Evolutionary conservation across 371 early-diverging fungal species (phyloP), one percentile per base, ranked within the genome.

Genomic region (Zopfochytrium polystomum): DNA sequence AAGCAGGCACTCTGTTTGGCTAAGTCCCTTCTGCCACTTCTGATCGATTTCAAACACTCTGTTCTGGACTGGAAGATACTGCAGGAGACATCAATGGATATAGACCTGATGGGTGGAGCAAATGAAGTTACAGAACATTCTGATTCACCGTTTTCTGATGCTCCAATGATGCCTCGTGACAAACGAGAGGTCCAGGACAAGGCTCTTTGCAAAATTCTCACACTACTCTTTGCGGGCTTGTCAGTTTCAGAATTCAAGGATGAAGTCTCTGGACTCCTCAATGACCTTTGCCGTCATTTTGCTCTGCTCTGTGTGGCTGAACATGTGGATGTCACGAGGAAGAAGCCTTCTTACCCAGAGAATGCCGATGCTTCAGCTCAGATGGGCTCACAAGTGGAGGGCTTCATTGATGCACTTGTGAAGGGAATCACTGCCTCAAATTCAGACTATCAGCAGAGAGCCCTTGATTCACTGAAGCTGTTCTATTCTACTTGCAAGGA

Each of bases 381-480:
- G n/a, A n/a, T n/a, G n/a, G n/a, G n/a, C n/a, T 67, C 69, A n/a
- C 26, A 51, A 1, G 56, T 74, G 27, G 73, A 72, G 38, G 77
- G 74, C 15, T 80, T 93, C 49, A 83, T 93, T 1, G 89, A 90
- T 27, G 89, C 91, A 0, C 74, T 95, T 27, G 88, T 93, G 3
- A 82, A 88, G 29, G 80, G 84, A 18, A 86, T 92, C 58, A 80
- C 92, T 0, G 86, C 88, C 3, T 89, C 88, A 55, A 78, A 84
- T 49, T 31, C 60, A 1, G 77, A 80, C 6, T 65, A 87, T 23
- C 77, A 89, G n/a, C 73, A 83, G 50, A 67, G 89, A 11, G 90
- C 87, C 6, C 86, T 86, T 67, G 77, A 80, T n/a, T 75, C 86
- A 0, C 59, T 91, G 6, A 79, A 78, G 52, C 52, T 79, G 3